Percentiles rank a stretch among this genome's conserved stretches.
These are phyloP conservation scores for Eimeria necatrix DNA, from an alignment of 169 alveolate species.

Conservation along the genomic window DNA sequence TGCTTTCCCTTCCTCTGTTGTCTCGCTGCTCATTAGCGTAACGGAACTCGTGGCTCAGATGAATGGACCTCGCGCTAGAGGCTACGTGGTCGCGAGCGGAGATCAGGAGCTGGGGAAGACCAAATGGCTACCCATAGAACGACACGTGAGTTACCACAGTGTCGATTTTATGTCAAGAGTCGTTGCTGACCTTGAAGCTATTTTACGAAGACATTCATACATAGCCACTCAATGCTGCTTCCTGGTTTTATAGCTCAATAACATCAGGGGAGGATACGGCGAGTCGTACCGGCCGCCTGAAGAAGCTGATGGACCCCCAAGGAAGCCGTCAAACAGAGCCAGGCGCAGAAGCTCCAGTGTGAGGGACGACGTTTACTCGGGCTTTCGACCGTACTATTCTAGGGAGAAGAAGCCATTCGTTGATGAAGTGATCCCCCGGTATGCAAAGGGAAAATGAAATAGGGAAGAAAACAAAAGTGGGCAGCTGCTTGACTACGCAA, in stretches of 20 bases:
- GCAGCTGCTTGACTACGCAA: too few species aligned
- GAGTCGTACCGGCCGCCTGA: conserved; percentile 67
- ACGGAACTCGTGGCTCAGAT: neutral
- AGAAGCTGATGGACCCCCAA: conserved; percentile 37
- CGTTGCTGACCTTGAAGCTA: too few species aligned
- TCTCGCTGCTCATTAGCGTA: neutral
- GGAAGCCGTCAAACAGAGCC: conserved; percentile 19
- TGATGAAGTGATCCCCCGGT: conserved; percentile 60
- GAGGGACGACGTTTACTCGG: conserved; percentile 72
- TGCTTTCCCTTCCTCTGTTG: neutral
- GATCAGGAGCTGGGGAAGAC: conserved; percentile 64
- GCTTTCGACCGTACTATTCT: conserved; percentile 66
- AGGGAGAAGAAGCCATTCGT: conserved; percentile 70
- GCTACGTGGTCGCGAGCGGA: conserved; percentile 27
- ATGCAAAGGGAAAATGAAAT: neutral
- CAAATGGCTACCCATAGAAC: conserved; percentile 64
- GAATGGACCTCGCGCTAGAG: neutral
- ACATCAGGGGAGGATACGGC: conserved; percentile 71
- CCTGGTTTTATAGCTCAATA: conserved; percentile 38
- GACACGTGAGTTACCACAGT: conserved; percentile 23
- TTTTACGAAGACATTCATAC: too few species aligned
- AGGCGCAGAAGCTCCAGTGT: conserved; percentile 43
- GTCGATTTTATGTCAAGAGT: too few species aligned
- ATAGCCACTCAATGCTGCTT: too few species aligned
- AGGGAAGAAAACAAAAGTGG: too few species aligned